Conservation (phyloP, 306 rosid genomes). For the Vigna nakashimae region DNA sequence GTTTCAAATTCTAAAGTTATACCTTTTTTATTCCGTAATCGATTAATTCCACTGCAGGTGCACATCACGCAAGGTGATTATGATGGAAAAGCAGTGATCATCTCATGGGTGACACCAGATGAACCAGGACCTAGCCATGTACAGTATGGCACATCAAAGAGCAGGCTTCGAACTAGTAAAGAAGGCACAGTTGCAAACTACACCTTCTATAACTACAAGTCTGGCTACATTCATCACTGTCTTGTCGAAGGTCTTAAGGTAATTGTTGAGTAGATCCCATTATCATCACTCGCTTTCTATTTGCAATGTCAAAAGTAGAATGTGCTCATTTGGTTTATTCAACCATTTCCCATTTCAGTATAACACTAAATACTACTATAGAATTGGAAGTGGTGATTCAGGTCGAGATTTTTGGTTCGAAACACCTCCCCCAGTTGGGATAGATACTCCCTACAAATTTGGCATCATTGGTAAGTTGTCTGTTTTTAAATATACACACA, state of each 20-base stretch:
- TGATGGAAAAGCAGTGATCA: constrained; percentile 86
- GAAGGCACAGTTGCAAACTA: constrained; percentile 68
- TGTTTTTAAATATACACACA: not conserved
- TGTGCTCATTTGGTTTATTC: constrained; percentile 19
- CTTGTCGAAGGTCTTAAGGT: constrained; percentile 84
- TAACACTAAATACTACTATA: constrained; percentile 83
- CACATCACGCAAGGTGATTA: constrained; percentile 98
- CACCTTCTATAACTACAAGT: constrained; percentile 77
- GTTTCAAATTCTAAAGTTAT: not conserved
- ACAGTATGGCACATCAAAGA: constrained; percentile 64
- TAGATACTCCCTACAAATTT: constrained; percentile 80
- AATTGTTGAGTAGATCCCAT: constrained; percentile 22
- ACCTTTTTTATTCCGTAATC: not conserved
- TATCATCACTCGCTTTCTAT: constrained; percentile 23
- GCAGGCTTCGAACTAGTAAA: constrained; percentile 55
- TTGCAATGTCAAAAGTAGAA: constrained; percentile 25
- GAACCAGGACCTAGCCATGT: constrained; percentile 72
- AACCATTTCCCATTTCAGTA: constrained; percentile 60
- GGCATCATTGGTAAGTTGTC: constrained; percentile 84
- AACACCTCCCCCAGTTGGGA: constrained; percentile 77
- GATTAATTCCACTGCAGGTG: constrained; percentile 60
- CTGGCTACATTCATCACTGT: constrained; percentile 94
- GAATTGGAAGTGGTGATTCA: constrained; percentile 81
- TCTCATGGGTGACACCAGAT: constrained; percentile 88
- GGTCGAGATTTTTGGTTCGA: constrained; percentile 87